Evolutionary conservation across 495 filamentous ascomycete species (phyloP).

Genomic region (Acidomyces sp.): DNA sequence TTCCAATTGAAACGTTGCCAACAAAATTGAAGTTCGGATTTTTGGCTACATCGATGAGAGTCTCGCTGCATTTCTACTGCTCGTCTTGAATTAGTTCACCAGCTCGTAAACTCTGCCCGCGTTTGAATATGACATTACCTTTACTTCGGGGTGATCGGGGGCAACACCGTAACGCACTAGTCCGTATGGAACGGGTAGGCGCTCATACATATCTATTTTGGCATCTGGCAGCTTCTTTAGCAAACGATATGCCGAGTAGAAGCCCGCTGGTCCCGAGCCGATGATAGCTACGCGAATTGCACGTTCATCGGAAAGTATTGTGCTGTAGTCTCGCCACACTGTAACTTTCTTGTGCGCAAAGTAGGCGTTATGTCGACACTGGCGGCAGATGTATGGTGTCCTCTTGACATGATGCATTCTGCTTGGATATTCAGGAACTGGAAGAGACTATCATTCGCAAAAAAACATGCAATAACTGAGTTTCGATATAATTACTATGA

Average conservation of each 20-base stretch:
- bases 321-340: constrained; percentile 3
- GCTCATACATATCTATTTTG: constrained; percentile 90
- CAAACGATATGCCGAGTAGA: constrained; percentile 80
- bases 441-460: no score
- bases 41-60: constrained; percentile 73
- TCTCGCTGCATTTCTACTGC: constrained; percentile 79
- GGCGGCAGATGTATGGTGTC: constrained; percentile 17
- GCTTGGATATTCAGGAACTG: no score
- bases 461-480: no score
- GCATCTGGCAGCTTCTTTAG: constrained; percentile 59
- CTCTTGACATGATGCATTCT: no score
- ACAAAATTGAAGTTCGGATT: constrained; percentile 80
- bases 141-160: constrained; percentile 94
- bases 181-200: constrained; percentile 81
- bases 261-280: constrained; percentile 90
- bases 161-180: constrained; percentile 88
- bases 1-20: constrained; percentile 75
- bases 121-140: constrained; percentile 41
- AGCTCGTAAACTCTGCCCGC: neutral
- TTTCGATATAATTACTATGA: no score
- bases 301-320: constrained; percentile 30
- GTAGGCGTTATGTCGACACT: constrained; percentile 9
- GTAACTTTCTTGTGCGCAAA: neutral
- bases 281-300: constrained; percentile 74
- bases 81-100: neutral